Conservation (phyloP, 208 protist species). For the Trypanosoma grayi region DNA sequence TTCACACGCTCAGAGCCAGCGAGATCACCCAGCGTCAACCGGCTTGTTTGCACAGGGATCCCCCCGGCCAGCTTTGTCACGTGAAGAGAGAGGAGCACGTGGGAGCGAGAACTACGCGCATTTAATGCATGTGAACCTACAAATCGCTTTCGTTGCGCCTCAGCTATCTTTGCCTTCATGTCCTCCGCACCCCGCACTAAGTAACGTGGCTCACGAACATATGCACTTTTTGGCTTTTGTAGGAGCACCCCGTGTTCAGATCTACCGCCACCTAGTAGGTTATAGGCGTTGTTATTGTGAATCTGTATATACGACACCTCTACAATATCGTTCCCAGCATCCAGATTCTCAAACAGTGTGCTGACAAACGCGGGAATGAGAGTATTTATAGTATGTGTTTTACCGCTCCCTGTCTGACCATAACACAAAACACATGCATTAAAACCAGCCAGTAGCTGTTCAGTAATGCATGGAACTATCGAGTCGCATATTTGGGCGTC, state of each 20-base stretch:
- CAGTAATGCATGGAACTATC: constrained; percentile 51
- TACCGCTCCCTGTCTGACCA: constrained; percentile 58
- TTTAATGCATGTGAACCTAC: constrained; percentile 52
- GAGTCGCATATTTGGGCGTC: constrained; percentile 51
- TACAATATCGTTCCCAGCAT: constrained; percentile 48
- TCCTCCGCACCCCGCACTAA: constrained; percentile 40
- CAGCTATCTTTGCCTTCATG: constrained; percentile 22
- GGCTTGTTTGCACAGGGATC: constrained; percentile 41
- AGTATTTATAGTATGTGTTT: constrained; percentile 58
- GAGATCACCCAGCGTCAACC: constrained; percentile 90
- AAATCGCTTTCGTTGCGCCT: constrained; percentile 40
- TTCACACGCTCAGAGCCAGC: constrained; percentile 89
- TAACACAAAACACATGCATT: constrained; percentile 70
- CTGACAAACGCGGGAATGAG: constrained; percentile 44
- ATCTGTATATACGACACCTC: constrained; percentile 82
- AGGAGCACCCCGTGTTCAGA: constrained; percentile 17
- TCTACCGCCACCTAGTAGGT: constrained; percentile 37
- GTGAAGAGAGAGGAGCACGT: constrained; percentile 61
- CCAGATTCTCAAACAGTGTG: constrained; percentile 45
- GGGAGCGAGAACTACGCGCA: constrained; percentile 58
- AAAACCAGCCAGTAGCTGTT: constrained; percentile 49
- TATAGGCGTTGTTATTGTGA: constrained; percentile 70
- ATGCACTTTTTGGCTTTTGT: constrained; percentile 24
- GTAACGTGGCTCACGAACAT: constrained; percentile 44
- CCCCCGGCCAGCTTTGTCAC: constrained; percentile 61